Conservation (phyloP, 176 grass and related monocot genomes). For the Calamus simplicifolius region DNA sequence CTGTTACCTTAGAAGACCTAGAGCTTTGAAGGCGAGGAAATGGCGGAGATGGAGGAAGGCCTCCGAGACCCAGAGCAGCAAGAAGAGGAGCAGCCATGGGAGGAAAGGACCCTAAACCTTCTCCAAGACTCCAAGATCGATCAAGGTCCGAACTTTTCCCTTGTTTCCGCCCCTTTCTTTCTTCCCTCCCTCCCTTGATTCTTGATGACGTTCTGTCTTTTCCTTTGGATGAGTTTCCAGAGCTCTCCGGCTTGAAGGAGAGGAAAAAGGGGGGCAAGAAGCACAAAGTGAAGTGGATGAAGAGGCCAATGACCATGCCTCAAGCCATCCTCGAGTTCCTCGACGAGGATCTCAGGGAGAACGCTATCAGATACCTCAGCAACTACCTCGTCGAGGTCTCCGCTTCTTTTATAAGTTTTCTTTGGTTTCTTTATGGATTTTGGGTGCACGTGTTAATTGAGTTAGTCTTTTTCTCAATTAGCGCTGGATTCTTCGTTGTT, state of each 20-base stretch:
- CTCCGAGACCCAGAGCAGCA: neutral
- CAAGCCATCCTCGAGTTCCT: conserved; percentile 18
- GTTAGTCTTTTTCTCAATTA: neutral
- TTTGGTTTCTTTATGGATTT: neutral
- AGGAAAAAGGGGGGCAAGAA: neutral
- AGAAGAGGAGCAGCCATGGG: neutral
- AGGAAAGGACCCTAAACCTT: neutral
- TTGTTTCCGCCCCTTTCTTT: neutral
- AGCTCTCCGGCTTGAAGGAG: neutral
- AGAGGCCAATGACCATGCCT: conserved; percentile 5
- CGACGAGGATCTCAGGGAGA: conserved; percentile 10
- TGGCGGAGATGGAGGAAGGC: conserved; percentile 3
- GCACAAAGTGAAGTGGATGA: conserved; percentile 13
- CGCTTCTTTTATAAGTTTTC: neutral
- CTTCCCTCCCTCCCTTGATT: neutral
- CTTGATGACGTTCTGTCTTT: neutral
- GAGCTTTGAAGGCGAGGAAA: neutral
- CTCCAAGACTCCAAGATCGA: conserved; percentile 7
- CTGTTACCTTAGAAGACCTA: no score
- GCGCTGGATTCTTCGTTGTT: no score
- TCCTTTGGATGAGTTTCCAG: neutral
- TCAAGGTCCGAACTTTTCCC: neutral
- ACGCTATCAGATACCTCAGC: conserved; percentile 19
- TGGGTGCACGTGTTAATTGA: neutral
- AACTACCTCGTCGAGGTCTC: conserved; percentile 15